Conservation (phyloP, 2,329 filamentous ascomycete genomes). For the Alternaria triticina region DNA sequence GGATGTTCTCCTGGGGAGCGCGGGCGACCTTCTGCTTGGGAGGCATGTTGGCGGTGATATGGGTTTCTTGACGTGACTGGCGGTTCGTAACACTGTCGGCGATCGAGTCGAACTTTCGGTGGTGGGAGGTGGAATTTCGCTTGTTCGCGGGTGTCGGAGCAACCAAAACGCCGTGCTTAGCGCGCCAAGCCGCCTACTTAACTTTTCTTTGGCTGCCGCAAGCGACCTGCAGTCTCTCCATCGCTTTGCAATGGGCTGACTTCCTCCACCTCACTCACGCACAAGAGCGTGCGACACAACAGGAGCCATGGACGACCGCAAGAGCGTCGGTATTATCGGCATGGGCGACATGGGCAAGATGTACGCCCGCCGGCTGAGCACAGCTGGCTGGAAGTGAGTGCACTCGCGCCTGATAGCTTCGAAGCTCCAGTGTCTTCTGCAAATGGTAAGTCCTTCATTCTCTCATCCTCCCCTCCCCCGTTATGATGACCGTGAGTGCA, state of each 20-base stretch:
- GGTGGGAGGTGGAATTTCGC: constrained; percentile 19
- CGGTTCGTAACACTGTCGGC: constrained; percentile 31
- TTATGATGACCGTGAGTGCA: constrained; percentile 99
- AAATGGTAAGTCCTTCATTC: constrained; percentile 35
- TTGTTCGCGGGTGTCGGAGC: constrained; percentile 23
- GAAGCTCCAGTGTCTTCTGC: constrained; percentile 8
- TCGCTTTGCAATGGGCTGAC: constrained; percentile 39
- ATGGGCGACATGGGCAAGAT: constrained; percentile 99
- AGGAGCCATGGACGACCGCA: constrained; percentile 63
- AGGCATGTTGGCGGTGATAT: constrained; percentile 67
- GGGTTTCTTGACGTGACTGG: constrained; percentile 36
- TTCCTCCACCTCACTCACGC: constrained; percentile 27
- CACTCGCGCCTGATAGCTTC: constrained; percentile 23
- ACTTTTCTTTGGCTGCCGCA: constrained; percentile 28
- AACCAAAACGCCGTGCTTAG: constrained; percentile 21
- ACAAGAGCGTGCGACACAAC: constrained; percentile 29
- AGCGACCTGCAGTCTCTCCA: constrained; percentile 14
- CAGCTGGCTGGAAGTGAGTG: constrained; percentile 94
- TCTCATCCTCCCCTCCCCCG: constrained; percentile 25
- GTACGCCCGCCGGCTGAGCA: constrained; percentile 88
- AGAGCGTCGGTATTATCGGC: constrained; percentile 90
- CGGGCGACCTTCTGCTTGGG: constrained; percentile 85
- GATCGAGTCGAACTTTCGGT: constrained; percentile 27
- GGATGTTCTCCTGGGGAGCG: constrained; percentile 88
- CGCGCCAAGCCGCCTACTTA: constrained; percentile 14